Base-by-base conservation (phyloP, 2,329 filamentous ascomycete genomes). In the Didymella segeticola region DNA sequence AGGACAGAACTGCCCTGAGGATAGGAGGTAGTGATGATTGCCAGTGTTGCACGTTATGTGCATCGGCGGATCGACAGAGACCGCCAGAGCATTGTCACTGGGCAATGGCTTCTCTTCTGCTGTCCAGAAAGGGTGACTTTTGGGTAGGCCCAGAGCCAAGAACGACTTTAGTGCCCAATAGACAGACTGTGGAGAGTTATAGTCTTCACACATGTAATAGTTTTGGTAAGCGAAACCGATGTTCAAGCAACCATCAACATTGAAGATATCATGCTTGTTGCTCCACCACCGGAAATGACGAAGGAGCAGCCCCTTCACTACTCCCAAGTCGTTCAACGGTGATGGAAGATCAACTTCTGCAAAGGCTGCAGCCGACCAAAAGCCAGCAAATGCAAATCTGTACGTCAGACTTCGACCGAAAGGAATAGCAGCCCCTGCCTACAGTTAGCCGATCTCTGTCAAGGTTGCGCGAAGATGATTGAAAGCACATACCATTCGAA, bases 91-190 rank as follows among this genome's bases (percentile, higher is more conserved):
- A n/a, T 27, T 22, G 5, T 8, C 38, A 11, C 36, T 10, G 4
- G 64, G 61, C 5, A 68, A 45, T 0, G 76, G 73, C 49, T 78
- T 75, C 8, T 83, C 78, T 2, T 77, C 53, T 0, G 68, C 61
- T 0, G 61, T 63, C 82, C 82, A 85, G 47, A 85, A 84, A 0
- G 70, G 62, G 39, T 82, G 70, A 0, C 64, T 56, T 1, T 61
- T 55, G 0, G 69, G 55, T 0, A 84, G 50, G 0, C 69, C 72
- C 0, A 82, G 64, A 0, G 74, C 75, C 1, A 82, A 67, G 3
- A 84, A 75, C 0, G 78, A 77, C 51, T 84, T 84, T 19, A 84
- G 66, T 7, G 76, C 78, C 82, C 82, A 84, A 60, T 84, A 85
- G 0, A 77, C 73, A 0, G 81, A 84, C 54, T 84, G 82, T 0